Conservation (phyloP, 305 asterid genomes). For the Solanum chacoense region DNA sequence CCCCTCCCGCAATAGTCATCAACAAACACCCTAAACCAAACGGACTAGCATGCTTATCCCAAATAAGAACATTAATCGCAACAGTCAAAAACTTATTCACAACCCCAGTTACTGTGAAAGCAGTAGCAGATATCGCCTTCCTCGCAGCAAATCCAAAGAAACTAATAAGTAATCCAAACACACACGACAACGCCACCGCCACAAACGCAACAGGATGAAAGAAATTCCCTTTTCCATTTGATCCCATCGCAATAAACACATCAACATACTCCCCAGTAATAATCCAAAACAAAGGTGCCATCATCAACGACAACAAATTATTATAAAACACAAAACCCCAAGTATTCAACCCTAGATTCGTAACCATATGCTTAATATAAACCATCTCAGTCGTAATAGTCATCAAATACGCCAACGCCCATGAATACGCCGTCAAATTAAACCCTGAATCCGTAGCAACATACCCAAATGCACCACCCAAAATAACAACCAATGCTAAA, state of each 20-base stretch:
- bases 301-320: constrained; percentile 77
- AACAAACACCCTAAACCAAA: constrained; percentile 80
- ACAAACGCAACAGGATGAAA: constrained; percentile 49
- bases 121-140: constrained; percentile 93
- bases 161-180: constrained; percentile 91
- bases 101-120: constrained; percentile 91
- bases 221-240: constrained; percentile 35
- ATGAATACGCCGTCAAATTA: constrained; percentile 68
- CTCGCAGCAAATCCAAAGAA: constrained; percentile 97
- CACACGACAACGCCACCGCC: constrained; percentile 79
- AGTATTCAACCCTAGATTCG: constrained; percentile 85
- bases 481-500: constrained; percentile 47
- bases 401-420: constrained; percentile 91
- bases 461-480: constrained; percentile 80
- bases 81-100: constrained; percentile 93
- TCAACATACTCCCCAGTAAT: constrained; percentile 89
- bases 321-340: constrained; percentile 95
- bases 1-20: constrained; percentile 73
- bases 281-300: constrained; percentile 88
- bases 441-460: constrained; percentile 84
- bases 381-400: constrained; percentile 98
- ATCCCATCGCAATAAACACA: constrained; percentile 45
- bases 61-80: constrained; percentile 77
- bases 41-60: constrained; percentile 98
- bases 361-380: constrained; percentile 94